Percentiles rank a stretch among this genome's conserved stretches.
phyloP scores from a whole-genome alignment of 345 rosid genomes.

The Firmiana major region DNA sequence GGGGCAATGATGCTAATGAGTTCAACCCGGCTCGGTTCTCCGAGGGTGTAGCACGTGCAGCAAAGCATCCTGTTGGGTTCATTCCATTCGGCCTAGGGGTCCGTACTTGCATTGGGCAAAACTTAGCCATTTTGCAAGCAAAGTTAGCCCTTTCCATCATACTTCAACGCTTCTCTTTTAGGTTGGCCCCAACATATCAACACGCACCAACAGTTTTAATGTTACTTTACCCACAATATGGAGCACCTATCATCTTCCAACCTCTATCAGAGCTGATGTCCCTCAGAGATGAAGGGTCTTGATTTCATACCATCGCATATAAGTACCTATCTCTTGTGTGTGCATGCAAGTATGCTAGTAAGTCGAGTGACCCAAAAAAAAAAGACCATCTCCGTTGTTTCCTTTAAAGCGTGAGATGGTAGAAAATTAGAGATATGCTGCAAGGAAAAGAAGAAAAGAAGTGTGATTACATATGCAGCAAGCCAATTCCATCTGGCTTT shows the following conservation, averaged over 20 bases:
- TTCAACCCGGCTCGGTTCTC: conserved; percentile 73
- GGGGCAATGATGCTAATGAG: conserved; percentile 78
- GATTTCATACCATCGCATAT: background rate
- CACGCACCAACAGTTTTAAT: conserved; percentile 75
- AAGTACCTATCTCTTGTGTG: conserved; percentile 1
- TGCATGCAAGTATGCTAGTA: background rate
- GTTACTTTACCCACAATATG: conserved; percentile 71
- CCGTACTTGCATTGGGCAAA: conserved; percentile 74
- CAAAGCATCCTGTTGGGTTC: conserved; percentile 65
- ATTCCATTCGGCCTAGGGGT: conserved; percentile 80
- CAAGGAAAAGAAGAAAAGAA: background rate
- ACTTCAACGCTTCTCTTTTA: conserved; percentile 63
- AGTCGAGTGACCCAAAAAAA: background rate
- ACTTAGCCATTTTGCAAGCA: conserved; percentile 74
- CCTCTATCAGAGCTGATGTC: conserved; percentile 10
- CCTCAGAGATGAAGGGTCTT: background rate
- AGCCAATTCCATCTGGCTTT: background rate
- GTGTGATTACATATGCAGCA: background rate
- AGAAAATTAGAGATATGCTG: background rate
- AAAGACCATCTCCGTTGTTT: background rate
- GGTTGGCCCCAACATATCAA: conserved; percentile 59
- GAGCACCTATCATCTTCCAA: conserved; percentile 66
- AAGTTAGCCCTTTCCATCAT: conserved; percentile 57
- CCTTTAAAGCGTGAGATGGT: background rate
- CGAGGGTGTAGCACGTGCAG: conserved; percentile 68